Evolutionary conservation across 345 rosid genomes (phyloP).

Genomic region (Citrus medica): DNA sequence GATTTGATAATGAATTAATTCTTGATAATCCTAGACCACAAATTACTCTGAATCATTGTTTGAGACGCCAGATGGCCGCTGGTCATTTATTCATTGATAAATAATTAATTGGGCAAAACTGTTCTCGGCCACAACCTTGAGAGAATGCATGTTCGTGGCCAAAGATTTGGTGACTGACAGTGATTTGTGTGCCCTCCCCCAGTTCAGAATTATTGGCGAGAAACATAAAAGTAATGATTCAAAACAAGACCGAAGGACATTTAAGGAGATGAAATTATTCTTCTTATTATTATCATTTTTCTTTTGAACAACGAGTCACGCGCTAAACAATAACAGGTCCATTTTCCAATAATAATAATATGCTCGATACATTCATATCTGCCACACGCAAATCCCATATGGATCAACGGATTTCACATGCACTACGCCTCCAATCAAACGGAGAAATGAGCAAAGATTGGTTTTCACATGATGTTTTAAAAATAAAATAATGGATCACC

Average conservation of each 20-base stretch:
- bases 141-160: not conserved
- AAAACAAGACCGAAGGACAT: not conserved
- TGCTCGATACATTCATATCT: not conserved
- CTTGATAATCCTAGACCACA: not conserved
- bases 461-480: not conserved
- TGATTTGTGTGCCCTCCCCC: not conserved
- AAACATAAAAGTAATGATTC: constrained; percentile 1
- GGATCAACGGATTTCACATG: constrained; percentile 14
- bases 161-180: not conserved
- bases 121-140: constrained; percentile 19
- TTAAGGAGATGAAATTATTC: not conserved
- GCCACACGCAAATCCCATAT: constrained; percentile 10
- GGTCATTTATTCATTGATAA: not conserved
- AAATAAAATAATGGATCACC: not conserved
- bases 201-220: constrained; percentile 5
- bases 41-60: not conserved
- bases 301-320: not conserved
- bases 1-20: constrained; percentile 3
- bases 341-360: too few species aligned
- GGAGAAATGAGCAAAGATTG: not conserved
- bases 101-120: not conserved
- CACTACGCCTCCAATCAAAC: not conserved
- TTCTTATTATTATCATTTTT: not conserved
- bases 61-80: not conserved
- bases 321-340: not conserved